phyloP scores from a whole-genome alignment of 441 rosid species.

The Populus hybrid region DNA sequence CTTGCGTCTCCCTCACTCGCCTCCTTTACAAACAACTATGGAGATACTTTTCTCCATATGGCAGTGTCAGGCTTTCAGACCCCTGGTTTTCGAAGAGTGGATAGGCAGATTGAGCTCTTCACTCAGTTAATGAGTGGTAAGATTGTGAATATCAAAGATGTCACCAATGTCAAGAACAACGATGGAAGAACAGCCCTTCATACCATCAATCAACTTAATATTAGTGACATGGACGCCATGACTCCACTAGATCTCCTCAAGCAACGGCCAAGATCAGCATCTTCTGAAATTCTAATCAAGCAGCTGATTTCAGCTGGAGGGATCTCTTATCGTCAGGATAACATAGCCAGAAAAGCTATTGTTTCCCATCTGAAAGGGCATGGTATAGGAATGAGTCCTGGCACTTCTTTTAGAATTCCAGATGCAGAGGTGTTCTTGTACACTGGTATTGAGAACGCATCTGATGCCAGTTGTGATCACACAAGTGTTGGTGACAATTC shows the following conservation, averaged over 20 bases:
- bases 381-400: constrained; percentile 72
- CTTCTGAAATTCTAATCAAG: constrained; percentile 74
- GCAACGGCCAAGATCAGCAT: constrained; percentile 58
- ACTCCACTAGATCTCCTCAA: constrained; percentile 81
- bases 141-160: constrained; percentile 37
- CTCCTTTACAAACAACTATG: constrained; percentile 44
- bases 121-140: constrained; percentile 43
- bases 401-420: constrained; percentile 74
- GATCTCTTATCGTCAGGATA: constrained; percentile 40
- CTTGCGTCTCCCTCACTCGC: constrained; percentile 41
- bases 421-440: constrained; percentile 87
- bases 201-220: constrained; percentile 50
- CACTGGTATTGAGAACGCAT: constrained; percentile 41
- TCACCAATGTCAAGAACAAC: constrained; percentile 60
- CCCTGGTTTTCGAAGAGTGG: constrained; percentile 74
- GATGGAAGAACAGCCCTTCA: constrained; percentile 83
- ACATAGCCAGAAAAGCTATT: constrained; percentile 31
- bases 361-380: constrained; percentile 51
- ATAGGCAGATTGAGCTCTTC: constrained; percentile 69
- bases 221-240: constrained; percentile 63
- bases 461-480: constrained; percentile 35
- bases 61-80: constrained; percentile 77
- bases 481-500: constrained; percentile 46
- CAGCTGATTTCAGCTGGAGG: constrained; percentile 84
- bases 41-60: constrained; percentile 85